Percentiles rank a stretch among this genome's conserved stretches.
Evolutionary conservation across 1,284 basidiomycete genomes (phyloP).

Genomic region (Cutaneotrichosporon mucoides): DNA sequence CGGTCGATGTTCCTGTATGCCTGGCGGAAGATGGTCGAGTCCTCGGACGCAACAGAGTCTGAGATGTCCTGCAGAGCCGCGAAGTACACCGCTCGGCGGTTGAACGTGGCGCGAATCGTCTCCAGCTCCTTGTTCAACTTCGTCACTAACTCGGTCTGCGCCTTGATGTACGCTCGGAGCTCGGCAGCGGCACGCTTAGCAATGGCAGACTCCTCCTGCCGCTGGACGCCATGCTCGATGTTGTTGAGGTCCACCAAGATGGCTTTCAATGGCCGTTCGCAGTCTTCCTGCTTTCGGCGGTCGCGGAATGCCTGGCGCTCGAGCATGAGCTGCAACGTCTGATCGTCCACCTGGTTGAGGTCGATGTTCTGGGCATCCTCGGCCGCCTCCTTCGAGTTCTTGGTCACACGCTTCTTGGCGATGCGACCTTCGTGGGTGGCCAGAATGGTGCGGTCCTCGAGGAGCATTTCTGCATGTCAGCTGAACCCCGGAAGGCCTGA

Average conservation of each 20-base stretch:
- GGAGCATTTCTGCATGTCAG: slow-evolving; percentile 33
- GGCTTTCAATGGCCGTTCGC: slow-evolving; percentile 40
- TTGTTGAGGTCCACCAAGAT: slow-evolving; percentile 35
- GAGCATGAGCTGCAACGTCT: slow-evolving; percentile 27
- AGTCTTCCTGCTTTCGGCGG: slow-evolving; percentile 29
- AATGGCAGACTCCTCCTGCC: slow-evolving; percentile 11
- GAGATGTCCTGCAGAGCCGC: slow-evolving; percentile 45
- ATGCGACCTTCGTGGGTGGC: slow-evolving; percentile 29
- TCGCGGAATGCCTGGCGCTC: slow-evolving; percentile 38
- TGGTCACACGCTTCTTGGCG: slow-evolving; percentile 34
- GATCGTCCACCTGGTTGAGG: slow-evolving; percentile 28
- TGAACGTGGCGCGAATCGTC: slow-evolving; percentile 40
- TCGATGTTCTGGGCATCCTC: slow-evolving; percentile 14
- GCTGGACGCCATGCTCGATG: slow-evolving; percentile 7
- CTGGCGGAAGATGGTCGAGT: slow-evolving; percentile 25
- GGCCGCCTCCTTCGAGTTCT: slow-evolving; percentile 27
- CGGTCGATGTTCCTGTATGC: slow-evolving; percentile 22
- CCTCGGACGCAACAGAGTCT: slow-evolving; percentile 34
- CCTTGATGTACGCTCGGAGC: slow-evolving; percentile 11
- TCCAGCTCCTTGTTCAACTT: slow-evolving; percentile 45
- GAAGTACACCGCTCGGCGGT: slow-evolving; percentile 43
- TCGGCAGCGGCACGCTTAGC: background rate
- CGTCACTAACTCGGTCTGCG: slow-evolving; percentile 23
- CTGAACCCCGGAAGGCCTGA: too few species aligned
- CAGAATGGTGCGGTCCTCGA: slow-evolving; percentile 38